These are phyloP conservation scores for Funneliformis caledonium DNA, from an alignment of 371 early-diverging fungal genomes.

Conservation along the genomic window DNA sequence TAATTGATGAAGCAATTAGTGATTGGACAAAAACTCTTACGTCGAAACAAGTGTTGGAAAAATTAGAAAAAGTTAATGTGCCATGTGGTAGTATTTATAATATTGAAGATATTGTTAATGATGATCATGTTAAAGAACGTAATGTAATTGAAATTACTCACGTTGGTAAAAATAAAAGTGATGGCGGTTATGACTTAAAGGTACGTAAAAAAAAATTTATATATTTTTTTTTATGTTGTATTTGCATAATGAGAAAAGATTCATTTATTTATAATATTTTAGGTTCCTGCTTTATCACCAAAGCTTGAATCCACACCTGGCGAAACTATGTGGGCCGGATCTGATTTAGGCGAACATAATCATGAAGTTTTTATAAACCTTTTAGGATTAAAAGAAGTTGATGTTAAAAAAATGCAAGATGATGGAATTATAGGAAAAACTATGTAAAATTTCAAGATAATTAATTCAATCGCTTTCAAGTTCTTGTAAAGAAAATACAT, in stretches of 20 bases:
- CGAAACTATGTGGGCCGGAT: conserved; percentile 59
- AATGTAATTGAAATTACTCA: conserved; percentile 56
- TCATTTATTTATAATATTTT: neutral
- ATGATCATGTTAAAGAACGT: conserved; percentile 56
- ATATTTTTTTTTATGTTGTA: no score
- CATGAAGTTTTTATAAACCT: conserved; percentile 48
- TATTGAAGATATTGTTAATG: conserved; percentile 59
- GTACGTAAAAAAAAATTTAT: conserved; percentile 30
- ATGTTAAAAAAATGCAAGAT: conserved; percentile 45
- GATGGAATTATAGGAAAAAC: conserved; percentile 46
- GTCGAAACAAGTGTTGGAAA: conserved; percentile 52
- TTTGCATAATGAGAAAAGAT: no score
- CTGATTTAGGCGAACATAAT: conserved; percentile 59
- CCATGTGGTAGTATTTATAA: conserved; percentile 63
- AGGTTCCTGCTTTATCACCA: conserved; percentile 58
- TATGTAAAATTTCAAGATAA: neutral
- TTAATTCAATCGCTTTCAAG: no score
- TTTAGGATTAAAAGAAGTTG: conserved; percentile 44
- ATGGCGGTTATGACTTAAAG: conserved; percentile 54
- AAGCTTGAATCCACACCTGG: conserved; percentile 56
- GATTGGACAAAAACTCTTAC: conserved; percentile 54
- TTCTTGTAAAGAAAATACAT: no score
- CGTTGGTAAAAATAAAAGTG: conserved; percentile 51
- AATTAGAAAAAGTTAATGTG: conserved; percentile 52
- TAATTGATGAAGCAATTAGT: conserved; percentile 57